These are phyloP conservation scores for Yarrowia sp. DNA, from an alignment of 805 yeast genomes.

Conservation along the genomic window DNA sequence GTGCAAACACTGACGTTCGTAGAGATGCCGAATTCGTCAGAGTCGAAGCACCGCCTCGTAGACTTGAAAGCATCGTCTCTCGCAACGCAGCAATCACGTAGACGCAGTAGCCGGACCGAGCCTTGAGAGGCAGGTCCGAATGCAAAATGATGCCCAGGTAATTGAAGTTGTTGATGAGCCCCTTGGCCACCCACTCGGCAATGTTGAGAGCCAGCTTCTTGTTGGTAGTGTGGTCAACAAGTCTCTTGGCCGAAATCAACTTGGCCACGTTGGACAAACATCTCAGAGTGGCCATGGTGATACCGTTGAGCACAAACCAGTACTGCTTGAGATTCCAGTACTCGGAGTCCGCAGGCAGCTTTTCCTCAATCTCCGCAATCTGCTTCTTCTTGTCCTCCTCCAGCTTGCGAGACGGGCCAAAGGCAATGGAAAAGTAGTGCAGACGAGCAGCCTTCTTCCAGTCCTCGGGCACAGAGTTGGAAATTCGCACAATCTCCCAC, in stretches of 20 bases:
- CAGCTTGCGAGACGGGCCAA: slow-evolving; percentile 6
- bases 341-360: slow-evolving; percentile 6
- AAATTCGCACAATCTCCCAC: slow-evolving; percentile 25
- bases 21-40: slow-evolving; percentile 4
- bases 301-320: slow-evolving; percentile 23
- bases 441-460: slow-evolving; percentile 22
- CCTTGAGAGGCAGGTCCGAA: slow-evolving; percentile 20
- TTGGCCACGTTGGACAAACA: slow-evolving; percentile 1
- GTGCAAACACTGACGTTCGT: slow-evolving; percentile 30
- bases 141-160: slow-evolving; percentile 10
- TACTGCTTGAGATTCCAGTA: slow-evolving; percentile 17
- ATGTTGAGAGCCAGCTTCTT: slow-evolving; percentile 12
- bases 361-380: slow-evolving; percentile 10
- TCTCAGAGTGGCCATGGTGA: slow-evolving; percentile 20
- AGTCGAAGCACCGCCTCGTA: background rate
- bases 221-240: slow-evolving; percentile 16
- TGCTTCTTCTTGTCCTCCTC: slow-evolving; percentile 20
- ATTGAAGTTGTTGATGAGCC: slow-evolving; percentile 15
- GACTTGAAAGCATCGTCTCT: slow-evolving; percentile 4
- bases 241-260: slow-evolving; percentile 6
- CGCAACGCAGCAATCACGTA: slow-evolving; percentile 15
- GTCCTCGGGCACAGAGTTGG: slow-evolving; percentile 22
- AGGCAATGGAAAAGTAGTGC: slow-evolving; percentile 1
- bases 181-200: slow-evolving; percentile 23
- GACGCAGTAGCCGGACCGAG: slow-evolving; percentile 17